A percentile compares a stretch with the other conserved stretches of the same genome.
Conservation (phyloP, 768 basidiomycete genomes). For the Tylopilus felleus region DNA sequence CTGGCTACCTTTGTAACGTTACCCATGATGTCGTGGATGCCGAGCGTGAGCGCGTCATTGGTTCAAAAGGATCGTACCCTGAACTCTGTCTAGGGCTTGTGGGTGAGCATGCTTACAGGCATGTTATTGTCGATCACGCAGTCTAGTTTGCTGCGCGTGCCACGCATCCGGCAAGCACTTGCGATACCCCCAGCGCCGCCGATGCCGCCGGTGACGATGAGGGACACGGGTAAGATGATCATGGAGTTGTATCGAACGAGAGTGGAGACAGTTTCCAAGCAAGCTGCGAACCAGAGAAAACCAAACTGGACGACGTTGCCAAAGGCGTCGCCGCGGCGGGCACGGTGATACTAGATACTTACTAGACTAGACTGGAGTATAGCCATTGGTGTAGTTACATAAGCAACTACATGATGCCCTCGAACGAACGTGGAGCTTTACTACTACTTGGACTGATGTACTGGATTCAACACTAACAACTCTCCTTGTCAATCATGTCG, state of each 20-base stretch:
- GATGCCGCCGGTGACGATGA: constrained; percentile 27
- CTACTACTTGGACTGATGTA: constrained; percentile 3
- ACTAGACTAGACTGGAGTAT: too few relatives aligned
- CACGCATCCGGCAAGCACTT: constrained; percentile 39
- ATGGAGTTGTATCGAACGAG: constrained; percentile 17
- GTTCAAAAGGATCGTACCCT: not conserved
- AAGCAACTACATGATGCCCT: not conserved
- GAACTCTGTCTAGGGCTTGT: constrained; percentile 43
- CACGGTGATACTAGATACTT: too few relatives aligned
- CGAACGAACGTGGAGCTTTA: not conserved
- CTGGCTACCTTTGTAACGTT: constrained; percentile 50
- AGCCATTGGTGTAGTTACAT: constrained; percentile 13
- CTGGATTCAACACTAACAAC: too few relatives aligned
- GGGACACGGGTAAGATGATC: constrained; percentile 21
- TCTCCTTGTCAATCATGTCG: not conserved
- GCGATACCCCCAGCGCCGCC: constrained; percentile 28
- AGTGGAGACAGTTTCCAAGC: constrained; percentile 1
- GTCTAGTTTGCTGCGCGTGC: constrained; percentile 41
- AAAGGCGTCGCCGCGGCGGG: constrained; percentile 18
- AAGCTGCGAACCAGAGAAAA: constrained; percentile 10
- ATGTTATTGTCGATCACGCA: constrained; percentile 46
- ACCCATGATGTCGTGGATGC: constrained; percentile 55
- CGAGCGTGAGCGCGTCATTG: constrained; percentile 51
- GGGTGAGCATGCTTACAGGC: constrained; percentile 56
- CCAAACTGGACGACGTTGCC: constrained; percentile 25